These are phyloP conservation scores for Houttuynia cordata DNA, from an alignment of 164 flowering plant genomes.

Conservation along the genomic window DNA sequence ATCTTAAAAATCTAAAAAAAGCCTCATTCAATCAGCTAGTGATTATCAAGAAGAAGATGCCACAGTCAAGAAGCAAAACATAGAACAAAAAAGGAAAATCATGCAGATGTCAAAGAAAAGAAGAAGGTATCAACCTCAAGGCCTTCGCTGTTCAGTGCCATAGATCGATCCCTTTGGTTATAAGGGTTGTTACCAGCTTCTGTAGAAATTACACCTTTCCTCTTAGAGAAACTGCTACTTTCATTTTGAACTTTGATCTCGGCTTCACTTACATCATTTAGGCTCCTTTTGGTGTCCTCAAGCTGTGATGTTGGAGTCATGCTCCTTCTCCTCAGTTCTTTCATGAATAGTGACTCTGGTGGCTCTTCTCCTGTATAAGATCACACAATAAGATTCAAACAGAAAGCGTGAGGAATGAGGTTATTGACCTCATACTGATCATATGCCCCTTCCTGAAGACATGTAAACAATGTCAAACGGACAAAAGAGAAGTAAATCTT, in stretches of 20 bases:
- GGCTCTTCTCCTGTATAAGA: conserved; percentile 69
- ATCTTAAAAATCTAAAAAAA: background rate
- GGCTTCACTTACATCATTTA: conserved; percentile 22
- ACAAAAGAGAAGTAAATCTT: no score
- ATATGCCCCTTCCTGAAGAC: no score
- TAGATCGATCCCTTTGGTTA: conserved; percentile 76
- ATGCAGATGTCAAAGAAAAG: background rate
- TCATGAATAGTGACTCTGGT: conserved; percentile 92
- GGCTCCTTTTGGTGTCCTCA: conserved; percentile 47
- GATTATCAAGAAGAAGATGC: background rate
- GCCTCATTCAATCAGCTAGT: background rate
- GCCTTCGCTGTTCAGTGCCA: conserved; percentile 90
- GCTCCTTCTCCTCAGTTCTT: conserved; percentile 78
- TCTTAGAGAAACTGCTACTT: conserved; percentile 29
- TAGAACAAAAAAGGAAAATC: background rate
- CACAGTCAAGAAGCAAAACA: background rate
- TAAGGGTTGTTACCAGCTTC: conserved; percentile 36
- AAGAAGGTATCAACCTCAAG: conserved; percentile 53
- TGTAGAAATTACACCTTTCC: conserved; percentile 40
- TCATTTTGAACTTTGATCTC: conserved; percentile 35
- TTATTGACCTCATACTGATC: no score
- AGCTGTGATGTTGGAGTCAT: conserved; percentile 79
- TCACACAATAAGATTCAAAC: background rate
- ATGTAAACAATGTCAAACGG: no score
- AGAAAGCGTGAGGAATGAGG: no score